Base-by-base conservation (phyloP, 2,329 filamentous ascomycete genomes). In the Esteya vermicola region DNA sequence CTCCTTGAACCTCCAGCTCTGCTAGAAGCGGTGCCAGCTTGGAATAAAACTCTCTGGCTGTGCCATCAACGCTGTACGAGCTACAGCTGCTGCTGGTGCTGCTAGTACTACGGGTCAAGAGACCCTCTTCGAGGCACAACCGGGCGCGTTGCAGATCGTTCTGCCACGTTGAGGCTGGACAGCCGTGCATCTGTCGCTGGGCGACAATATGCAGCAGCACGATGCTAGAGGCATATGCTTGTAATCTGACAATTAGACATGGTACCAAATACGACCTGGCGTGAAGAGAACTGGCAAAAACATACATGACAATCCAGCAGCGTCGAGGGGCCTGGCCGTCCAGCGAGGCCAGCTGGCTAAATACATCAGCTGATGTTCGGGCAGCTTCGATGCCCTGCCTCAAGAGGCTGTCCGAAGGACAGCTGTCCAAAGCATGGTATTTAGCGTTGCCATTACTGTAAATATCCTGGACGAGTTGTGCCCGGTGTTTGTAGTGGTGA, bases 301-400 rank as follows among this genome's bases (percentile, higher is more conserved):
- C 52, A 41, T 47, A 57, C 55, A 57, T 54, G 12, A 55, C 49
- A 7, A 57, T 42, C 52, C 54, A 57, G 26, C 50, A 53, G 1
- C 50, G 43, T 27, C 46, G 48, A 20, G 52, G 50, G 14, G 44
- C 43, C 6, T 45, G 41, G 13, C 51, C 48, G 8, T 40, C 39
- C n/a, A n/a, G n/a, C n/a, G n/a, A n/a, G 2, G 51, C 38, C 4
- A 58, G 42, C 2, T 51, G 36, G 1, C 43, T 39, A 4, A 54
- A 44, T 4, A 57, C 49, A 3, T 45, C 33, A 0, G 54, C 51
- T 0, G 55, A 52, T 8, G 47, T 39, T 4, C 49, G 48, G 0
- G 54, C 55, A 0, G 55, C 52, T 2, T 47, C 37, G 9, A 57
- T 37, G 1, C 52, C 55, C 10, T 52, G 44, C 9, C 48, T 28